Evolutionary conservation across 306 rosid species (phyloP), one percentile per base, ranked within the genome.

Genomic region (Cucumis cinereus): DNA sequence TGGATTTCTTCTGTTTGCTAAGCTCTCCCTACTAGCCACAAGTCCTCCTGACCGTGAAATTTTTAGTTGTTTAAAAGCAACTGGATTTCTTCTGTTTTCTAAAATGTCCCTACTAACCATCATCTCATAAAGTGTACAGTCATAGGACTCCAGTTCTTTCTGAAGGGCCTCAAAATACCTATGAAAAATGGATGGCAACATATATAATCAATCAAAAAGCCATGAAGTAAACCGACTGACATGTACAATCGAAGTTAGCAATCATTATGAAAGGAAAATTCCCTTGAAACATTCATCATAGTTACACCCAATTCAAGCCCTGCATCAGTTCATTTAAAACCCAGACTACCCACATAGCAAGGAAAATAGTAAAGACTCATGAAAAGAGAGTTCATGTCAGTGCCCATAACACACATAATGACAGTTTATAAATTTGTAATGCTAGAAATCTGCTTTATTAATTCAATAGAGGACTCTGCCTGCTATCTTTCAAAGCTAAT

Each of bases 121-220:
- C 98, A 94, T 94, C 86, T 94, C 98, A 81, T 89, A 94, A 59
- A 94, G 96, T 79, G 91, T 90, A 77, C 92, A 90, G 75, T 94
- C 97, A 77, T 91, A 94, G 47, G 92, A 53, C 77, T 91, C 95
- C 24, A 94, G 97, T 83, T 91, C 90, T 79, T 89, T 88, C 72
- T 94, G 97, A 58, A 94, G 94, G 79, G 90, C 86, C 62, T 53
- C 76, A 82, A 94, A 94, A 88, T 94, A 94, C 86, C 98, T 94
- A 92, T 40, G 56, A 73, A 77, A 45, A 41, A 52, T 23, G 33
- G 63, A 53, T 24, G 58, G 59, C 4, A 30, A 49, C n/a, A 52
- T 17, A 53, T 20, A 1, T 5, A 20, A 17, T 19, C 47, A 40
- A 17, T 40, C 33, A n/a, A 38, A 66, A 66, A 66, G 49, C 17